These are phyloP conservation scores for Stagonosporopsis cucurbitacearum DNA, from an alignment of 2,329 filamentous ascomycete genomes.

Conservation along the genomic window DNA sequence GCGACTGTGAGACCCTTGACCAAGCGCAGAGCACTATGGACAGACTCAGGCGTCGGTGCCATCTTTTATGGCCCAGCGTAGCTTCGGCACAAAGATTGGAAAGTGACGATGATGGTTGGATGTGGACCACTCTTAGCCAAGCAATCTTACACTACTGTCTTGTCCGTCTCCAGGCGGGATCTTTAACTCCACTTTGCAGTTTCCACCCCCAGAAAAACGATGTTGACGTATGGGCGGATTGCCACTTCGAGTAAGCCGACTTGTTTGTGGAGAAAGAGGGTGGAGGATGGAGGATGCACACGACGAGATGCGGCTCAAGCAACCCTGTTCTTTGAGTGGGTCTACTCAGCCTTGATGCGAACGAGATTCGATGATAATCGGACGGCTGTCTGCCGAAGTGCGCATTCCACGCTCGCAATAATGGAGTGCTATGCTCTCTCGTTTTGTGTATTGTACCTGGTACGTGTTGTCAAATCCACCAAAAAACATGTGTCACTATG, in stretches of 20 bases:
- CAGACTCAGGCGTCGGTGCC: constrained; percentile 1
- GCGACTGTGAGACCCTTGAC: constrained; percentile 8
- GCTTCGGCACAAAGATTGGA: background rate
- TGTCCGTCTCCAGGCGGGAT: constrained; percentile 6
- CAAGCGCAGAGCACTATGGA: constrained; percentile 5
- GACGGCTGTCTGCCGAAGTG: background rate
- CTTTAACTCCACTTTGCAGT: background rate
- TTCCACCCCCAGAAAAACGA: background rate
- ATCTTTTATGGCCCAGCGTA: constrained; percentile 3
- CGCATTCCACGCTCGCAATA: background rate
- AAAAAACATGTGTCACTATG: background rate
- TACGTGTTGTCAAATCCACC: background rate
- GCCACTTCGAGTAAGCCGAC: constrained; percentile 1
- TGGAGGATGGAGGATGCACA: background rate
- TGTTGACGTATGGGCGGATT: background rate
- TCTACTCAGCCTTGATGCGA: background rate
- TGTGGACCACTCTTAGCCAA: constrained; percentile 7
- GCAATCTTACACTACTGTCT: constrained; percentile 7
- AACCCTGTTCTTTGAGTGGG: constrained; percentile 1
- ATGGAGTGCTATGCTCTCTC: background rate
- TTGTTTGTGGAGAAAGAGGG: background rate
- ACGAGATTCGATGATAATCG: background rate
- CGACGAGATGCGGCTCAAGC: constrained; percentile 7
- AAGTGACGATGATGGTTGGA: background rate
- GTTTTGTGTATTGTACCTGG: background rate